phyloP scores from a whole-genome alignment of 2,329 filamentous ascomycete species.

The Cadophora sp. region DNA sequence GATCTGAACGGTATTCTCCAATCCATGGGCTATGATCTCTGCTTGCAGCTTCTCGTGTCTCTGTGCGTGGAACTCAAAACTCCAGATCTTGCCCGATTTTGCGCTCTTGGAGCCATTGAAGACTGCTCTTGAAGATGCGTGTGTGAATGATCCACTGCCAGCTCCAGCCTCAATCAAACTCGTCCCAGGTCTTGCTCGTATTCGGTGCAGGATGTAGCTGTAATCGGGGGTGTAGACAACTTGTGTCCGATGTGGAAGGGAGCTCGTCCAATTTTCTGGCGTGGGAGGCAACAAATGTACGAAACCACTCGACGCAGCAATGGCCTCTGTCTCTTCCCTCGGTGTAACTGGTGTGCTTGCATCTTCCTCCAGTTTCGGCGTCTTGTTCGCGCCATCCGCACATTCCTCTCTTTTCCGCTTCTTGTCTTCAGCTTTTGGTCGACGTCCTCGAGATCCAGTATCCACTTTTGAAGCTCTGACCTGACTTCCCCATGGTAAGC shows the following conservation, averaged over 20 bases:
- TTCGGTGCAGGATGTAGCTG: constrained; percentile 80
- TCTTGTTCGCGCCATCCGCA: constrained; percentile 28
- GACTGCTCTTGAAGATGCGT: constrained; percentile 77
- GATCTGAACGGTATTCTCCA: constrained; percentile 71
- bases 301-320: constrained; percentile 71
- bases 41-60: constrained; percentile 72
- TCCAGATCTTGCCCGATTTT: constrained; percentile 75
- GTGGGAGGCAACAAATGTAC: constrained; percentile 80
- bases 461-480: constrained; percentile 89
- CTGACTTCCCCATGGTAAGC: constrained; percentile 89
- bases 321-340: constrained; percentile 54
- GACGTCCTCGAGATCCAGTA: constrained; percentile 85
- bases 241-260: constrained; percentile 81
- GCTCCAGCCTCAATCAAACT: constrained; percentile 81
- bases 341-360: constrained; percentile 35
- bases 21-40: constrained; percentile 72
- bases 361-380: constrained; percentile 36
- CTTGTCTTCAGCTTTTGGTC: constrained; percentile 65
- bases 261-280: constrained; percentile 82
- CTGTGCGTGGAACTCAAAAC: constrained; percentile 81
- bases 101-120: constrained; percentile 70
- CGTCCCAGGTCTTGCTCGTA: constrained; percentile 75
- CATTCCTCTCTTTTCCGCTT: constrained; percentile 50
- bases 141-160: constrained; percentile 84
- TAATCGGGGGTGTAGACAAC: constrained; percentile 89